Evolutionary conservation across 208 protist genomes (phyloP).

Genomic region (Leishmania lainsoni): DNA sequence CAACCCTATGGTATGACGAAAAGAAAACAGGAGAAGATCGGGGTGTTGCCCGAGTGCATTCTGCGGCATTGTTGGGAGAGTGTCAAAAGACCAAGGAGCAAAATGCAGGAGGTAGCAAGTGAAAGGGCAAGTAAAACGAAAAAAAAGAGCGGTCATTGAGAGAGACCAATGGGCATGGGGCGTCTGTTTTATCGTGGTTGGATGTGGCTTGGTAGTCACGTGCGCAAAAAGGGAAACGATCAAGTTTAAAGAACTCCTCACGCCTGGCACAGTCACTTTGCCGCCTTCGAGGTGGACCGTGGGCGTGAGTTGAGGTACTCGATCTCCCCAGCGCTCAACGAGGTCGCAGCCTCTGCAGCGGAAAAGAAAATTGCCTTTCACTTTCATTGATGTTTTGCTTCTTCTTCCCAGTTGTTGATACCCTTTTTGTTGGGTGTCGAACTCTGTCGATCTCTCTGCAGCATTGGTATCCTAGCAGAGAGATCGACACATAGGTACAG

Average conservation of each 20-base stretch:
- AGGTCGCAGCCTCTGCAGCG: background rate
- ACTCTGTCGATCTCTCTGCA: background rate
- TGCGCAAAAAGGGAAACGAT: background rate
- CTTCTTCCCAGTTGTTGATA: background rate
- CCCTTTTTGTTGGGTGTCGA: background rate
- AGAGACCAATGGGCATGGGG: background rate
- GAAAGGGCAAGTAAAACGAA: background rate
- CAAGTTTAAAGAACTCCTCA: background rate
- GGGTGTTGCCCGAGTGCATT: background rate
- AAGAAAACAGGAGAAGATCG: slow-evolving; percentile 1
- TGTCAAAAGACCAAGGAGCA: background rate
- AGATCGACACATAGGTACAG: background rate
- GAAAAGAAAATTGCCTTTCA: background rate
- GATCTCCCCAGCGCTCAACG: background rate
- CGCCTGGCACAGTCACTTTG: background rate
- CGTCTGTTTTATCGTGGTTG: background rate
- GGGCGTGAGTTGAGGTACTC: background rate
- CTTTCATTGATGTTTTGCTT: background rate
- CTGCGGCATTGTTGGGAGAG: background rate
- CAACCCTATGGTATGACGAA: background rate
- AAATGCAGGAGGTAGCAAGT: background rate
- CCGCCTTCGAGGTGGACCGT: background rate
- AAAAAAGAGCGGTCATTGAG: background rate
- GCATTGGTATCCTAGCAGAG: background rate
- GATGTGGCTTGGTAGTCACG: background rate